Percentiles rank a stretch among this genome's conserved stretches.
phyloP scores from a whole-genome alignment of 1,284 basidiomycete species.

The Ganoderma meredithae region DNA sequence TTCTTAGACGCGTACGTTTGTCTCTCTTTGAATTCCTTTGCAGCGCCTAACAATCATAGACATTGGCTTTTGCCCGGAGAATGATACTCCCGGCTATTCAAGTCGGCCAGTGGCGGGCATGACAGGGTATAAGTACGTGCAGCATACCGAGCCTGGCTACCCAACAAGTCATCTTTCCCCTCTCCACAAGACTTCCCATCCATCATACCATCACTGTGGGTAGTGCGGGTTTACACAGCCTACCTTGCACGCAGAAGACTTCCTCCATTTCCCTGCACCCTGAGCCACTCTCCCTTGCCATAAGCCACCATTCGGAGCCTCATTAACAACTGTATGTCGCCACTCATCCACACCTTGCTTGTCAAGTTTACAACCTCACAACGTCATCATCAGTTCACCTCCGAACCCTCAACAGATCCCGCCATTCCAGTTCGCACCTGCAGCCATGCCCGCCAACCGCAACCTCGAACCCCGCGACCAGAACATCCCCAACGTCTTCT shows the following conservation, averaged over 20 bases:
- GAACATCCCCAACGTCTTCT: slow-evolving; percentile 18
- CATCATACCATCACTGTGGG: background rate
- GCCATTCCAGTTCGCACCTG: background rate
- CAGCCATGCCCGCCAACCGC: background rate
- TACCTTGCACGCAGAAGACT: background rate
- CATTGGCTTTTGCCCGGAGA: background rate
- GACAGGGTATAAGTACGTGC: background rate
- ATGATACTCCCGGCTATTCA: background rate
- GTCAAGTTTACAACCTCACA: background rate
- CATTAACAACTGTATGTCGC: background rate
- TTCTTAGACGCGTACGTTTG: too few relatives aligned
- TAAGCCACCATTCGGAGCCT: background rate
- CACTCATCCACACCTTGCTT: background rate
- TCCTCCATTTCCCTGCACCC: background rate
- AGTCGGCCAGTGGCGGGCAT: background rate
- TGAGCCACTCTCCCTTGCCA: background rate
- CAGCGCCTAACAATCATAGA: background rate
- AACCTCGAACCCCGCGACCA: background rate
- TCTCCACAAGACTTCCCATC: background rate
- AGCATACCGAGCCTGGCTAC: background rate
- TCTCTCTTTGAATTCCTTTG: too few relatives aligned
- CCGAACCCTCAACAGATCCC: background rate
- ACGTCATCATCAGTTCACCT: background rate
- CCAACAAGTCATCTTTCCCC: background rate
- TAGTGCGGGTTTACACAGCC: background rate